Evolutionary conservation across 768 basidiomycete species (phyloP).

Genomic region (Suillus discolor): DNA sequence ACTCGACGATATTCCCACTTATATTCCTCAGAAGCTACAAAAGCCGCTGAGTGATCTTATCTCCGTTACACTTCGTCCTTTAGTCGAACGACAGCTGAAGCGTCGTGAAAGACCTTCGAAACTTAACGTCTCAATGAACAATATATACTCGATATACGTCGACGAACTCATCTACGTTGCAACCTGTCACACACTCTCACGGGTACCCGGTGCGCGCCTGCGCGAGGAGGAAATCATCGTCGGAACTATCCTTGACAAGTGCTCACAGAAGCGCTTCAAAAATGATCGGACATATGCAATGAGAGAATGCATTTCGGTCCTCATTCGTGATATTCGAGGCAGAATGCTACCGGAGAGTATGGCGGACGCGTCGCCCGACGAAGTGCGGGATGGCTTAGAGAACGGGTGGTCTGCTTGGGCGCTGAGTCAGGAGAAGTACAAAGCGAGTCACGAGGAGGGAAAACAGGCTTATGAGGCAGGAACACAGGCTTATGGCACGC

Average conservation of each 20-base stretch:
- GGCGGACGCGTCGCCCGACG: conserved; percentile 26
- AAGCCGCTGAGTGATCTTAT: conserved; percentile 36
- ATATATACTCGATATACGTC: conserved; percentile 53
- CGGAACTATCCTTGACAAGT: conserved; percentile 75
- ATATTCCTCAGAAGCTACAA: conserved; percentile 13
- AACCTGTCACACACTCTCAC: conserved; percentile 65
- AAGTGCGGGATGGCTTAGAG: conserved; percentile 43
- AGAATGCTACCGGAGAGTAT: conserved; percentile 37
- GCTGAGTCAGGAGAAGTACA: conserved; percentile 45
- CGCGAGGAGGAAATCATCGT: conserved; percentile 75
- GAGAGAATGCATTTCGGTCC: conserved; percentile 53
- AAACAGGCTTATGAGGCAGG: conserved; percentile 35
- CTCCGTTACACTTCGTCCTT: conserved; percentile 18
- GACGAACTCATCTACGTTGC: conserved; percentile 75
- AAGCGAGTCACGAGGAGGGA: conserved; percentile 37
- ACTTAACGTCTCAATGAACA: conserved; percentile 31
- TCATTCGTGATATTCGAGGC: conserved; percentile 53
- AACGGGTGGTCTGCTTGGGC: conserved; percentile 70
- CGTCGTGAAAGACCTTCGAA: conserved; percentile 21
- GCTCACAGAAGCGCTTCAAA: conserved; percentile 62
- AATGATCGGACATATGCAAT: conserved; percentile 62
- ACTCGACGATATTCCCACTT: conserved; percentile 38
- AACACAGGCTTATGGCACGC: conserved; percentile 46
- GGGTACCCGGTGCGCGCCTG: conserved; percentile 54
- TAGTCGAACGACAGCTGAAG: conserved; percentile 25